A percentile compares a stretch with the other conserved stretches of the same genome.
These are phyloP conservation scores for Leccinum pellstonianum DNA, from an alignment of 768 basidiomycete genomes.

Conservation along the genomic window DNA sequence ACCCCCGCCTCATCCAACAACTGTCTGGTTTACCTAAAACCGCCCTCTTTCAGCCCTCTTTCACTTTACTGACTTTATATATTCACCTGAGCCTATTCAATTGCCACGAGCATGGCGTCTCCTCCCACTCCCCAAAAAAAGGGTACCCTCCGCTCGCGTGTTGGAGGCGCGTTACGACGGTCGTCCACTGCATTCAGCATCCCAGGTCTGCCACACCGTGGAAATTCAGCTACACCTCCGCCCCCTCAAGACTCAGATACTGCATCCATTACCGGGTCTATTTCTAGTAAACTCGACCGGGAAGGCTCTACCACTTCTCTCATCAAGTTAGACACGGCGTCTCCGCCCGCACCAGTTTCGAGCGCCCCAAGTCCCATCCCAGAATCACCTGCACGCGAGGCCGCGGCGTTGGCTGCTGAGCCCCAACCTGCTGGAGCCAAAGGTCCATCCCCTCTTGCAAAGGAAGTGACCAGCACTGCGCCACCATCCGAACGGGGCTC, in stretches of 20 bases:
- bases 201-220: conserved; percentile 33
- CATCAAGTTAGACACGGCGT: conserved; percentile 34
- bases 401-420: conserved; percentile 39
- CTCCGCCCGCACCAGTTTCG: conserved; percentile 25
- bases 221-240: conserved; percentile 24
- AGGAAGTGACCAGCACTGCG: conserved; percentile 22
- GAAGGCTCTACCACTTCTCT: conserved; percentile 31
- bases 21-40: conserved; percentile 11
- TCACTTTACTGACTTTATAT: conserved; percentile 9
- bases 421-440: conserved; percentile 23
- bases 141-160: conserved; percentile 52
- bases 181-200: conserved; percentile 56
- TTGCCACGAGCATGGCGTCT: conserved; percentile 28
- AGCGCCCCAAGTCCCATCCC: conserved; percentile 61
- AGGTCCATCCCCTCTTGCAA: conserved; percentile 46
- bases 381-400: conserved; percentile 66
- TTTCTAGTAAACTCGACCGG: conserved; percentile 31
- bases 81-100: conserved; percentile 1
- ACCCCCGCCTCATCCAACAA: conserved; percentile 16
- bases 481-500: conserved; percentile 15
- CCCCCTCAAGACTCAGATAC: conserved; percentile 30
- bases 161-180: conserved; percentile 59
- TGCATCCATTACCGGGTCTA: conserved; percentile 25
- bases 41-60: conserved; percentile 6
- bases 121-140: conserved; percentile 36